A percentile compares a stretch with the other conserved stretches of the same genome.
Evolutionary conservation across 139 green algal species (phyloP).

Genomic region (Trebouxia sp.): DNA sequence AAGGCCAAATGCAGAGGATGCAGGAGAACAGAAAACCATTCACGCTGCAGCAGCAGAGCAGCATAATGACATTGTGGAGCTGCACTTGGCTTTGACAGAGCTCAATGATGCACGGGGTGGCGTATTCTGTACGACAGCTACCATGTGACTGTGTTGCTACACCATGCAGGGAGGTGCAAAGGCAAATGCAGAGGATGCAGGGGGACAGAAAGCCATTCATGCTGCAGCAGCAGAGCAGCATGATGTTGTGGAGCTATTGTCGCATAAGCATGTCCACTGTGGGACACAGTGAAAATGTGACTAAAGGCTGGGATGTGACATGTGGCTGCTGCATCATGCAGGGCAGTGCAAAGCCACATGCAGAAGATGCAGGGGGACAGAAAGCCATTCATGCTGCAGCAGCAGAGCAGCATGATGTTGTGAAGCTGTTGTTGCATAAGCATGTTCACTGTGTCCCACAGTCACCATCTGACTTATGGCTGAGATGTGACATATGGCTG

Average conservation of each 20-base stretch:
- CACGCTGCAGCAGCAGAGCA: constrained; percentile 29
- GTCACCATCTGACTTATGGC: too few species aligned
- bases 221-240: constrained; percentile 32
- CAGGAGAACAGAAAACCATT: constrained; percentile 27
- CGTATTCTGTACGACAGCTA: too few species aligned
- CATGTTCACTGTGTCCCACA: too few species aligned
- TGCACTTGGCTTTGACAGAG: too few species aligned
- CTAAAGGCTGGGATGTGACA: too few species aligned
- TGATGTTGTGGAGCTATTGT: constrained; percentile 36
- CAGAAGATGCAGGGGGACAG: constrained; percentile 35
- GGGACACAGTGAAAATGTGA: too few species aligned
- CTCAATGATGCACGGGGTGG: too few species aligned
- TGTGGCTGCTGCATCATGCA: constrained; percentile 22
- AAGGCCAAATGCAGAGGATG: constrained; percentile 34
- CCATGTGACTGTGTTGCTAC: too few species aligned
- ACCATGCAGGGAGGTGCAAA: constrained; percentile 40
- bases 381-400: constrained; percentile 36
- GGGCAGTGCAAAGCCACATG: constrained; percentile 38
- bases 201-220: constrained; percentile 33
- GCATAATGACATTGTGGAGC: too few species aligned
- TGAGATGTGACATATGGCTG: too few species aligned
- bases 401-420: constrained; percentile 29
- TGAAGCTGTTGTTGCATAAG: constrained; percentile 33
- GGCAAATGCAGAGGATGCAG: constrained; percentile 34
- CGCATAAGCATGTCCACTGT: too few species aligned